Evolutionary conservation across 768 basidiomycete species (phyloP), one percentile per base, ranked within the genome.

Genomic region (Phanerochaete carnosa): DNA sequence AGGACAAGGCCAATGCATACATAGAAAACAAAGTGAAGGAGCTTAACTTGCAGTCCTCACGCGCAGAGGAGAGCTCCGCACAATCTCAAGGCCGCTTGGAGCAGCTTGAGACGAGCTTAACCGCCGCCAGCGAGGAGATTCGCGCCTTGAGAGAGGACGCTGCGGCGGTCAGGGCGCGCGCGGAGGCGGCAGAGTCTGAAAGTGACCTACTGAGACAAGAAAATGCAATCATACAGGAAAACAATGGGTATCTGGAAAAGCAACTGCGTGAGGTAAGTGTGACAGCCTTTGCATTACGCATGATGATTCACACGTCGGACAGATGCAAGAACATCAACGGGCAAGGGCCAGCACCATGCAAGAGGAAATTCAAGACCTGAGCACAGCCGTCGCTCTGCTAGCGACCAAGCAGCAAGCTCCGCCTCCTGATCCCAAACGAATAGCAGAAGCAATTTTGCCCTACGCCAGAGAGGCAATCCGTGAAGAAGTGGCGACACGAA

Each of bases 21-120:
- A 57, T 67, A 25, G 54, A 61, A n/a, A 62, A 64, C 23, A 63
- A 60, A 35, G 49, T 56, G 3, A 53, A 65, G 45, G 55, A 61
- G 12, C 45, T 65, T 46, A 50, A 19, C 45, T 55, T 15, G 30
- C 64, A 16, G 59, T 59, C 25, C 23, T 47, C 28, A 62, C 57
- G 25, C 15, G 4, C 55, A 61, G 37, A 58, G 57, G 33, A 45
- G 23, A n/a, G 57, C 60, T 29, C 60, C 58, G 1, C 29, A 30
- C 3, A 58, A 51, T 1, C 62, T 58, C 26, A 50, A 62, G 26
- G 30, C 55, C n/a, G 43, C 51, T 43, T 43, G 39, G 8, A 57
- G 28, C 55, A 54, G 57, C 61, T 60, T 35, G 57, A 56, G 28
- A 37, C 59, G 37, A 22, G 22, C 30, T 7, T 49, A 3, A 11